phyloP scores from a whole-genome alignment of 495 filamentous ascomycete species.

The Daldinia concentrica region DNA sequence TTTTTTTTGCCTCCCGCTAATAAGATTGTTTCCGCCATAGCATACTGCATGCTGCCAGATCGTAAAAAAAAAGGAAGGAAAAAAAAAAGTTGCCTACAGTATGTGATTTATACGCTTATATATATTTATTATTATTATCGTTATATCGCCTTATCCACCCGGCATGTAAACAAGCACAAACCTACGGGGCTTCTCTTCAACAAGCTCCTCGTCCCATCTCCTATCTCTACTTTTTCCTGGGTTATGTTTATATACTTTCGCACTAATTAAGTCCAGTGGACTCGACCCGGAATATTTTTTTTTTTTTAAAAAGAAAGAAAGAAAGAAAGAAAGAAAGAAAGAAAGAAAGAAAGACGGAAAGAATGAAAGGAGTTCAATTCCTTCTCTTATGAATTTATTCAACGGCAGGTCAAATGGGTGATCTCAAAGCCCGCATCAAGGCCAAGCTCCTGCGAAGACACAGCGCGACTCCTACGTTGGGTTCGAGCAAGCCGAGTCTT shows the following conservation, averaged over 20 bases:
- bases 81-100: neutral
- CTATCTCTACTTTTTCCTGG: neutral
- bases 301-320: neutral
- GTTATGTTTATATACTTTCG: neutral
- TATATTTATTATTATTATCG: constrained; percentile 10
- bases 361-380: neutral
- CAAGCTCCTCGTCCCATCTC: neutral
- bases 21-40: neutral
- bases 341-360: neutral
- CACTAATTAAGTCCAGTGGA: neutral
- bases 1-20: constrained; percentile 16
- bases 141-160: constrained; percentile 26
- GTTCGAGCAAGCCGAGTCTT: constrained; percentile 46
- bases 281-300: neutral
- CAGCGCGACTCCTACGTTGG: constrained; percentile 50
- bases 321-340: neutral
- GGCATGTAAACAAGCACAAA: constrained; percentile 32
- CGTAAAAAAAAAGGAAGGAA: neutral
- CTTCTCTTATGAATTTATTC: constrained; percentile 22
- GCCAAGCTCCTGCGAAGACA: constrained; percentile 58
- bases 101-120: constrained; percentile 5
- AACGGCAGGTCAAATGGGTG: constrained; percentile 50
- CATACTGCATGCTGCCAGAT: constrained; percentile 1
- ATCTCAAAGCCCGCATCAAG: constrained; percentile 57
- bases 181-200: constrained; percentile 12